Percentiles rank a stretch among this genome's conserved stretches.
These are phyloP conservation scores for Tuber microsphaerosporum DNA, from an alignment of 495 filamentous ascomycete genomes.

Conservation along the genomic window DNA sequence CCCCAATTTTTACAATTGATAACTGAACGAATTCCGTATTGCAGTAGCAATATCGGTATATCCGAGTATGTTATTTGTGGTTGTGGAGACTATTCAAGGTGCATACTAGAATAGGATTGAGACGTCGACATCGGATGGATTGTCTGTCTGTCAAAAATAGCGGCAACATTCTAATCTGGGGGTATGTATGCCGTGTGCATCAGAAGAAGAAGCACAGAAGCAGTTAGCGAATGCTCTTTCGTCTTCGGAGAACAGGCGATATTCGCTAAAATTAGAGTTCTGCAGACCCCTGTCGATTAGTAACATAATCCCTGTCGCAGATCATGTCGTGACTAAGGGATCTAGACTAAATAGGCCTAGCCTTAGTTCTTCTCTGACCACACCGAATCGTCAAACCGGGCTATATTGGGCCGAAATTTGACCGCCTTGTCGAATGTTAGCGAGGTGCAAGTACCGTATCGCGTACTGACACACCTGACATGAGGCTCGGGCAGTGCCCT, in stretches of 20 bases:
- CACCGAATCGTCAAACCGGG: not conserved
- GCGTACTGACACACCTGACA: not conserved
- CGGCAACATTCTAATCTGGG: not conserved
- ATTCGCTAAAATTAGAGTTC: conserved; percentile 3
- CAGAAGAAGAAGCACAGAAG: not conserved
- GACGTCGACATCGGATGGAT: not conserved
- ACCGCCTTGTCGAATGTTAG: not conserved
- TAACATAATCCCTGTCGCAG: conserved; percentile 31
- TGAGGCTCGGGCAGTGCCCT: not conserved
- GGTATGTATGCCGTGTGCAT: not conserved
- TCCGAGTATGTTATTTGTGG: not conserved
- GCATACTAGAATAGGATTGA: not conserved
- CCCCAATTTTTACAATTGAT: not conserved
- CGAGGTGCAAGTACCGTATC: not conserved
- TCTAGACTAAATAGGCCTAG: not conserved
- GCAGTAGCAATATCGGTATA: not conserved
- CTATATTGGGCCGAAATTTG: not conserved
- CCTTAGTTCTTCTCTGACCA: not conserved
- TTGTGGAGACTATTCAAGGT: not conserved
- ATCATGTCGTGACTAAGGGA: conserved; percentile 12
- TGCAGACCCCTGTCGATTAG: conserved; percentile 25
- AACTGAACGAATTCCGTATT: not conserved
- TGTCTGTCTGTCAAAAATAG: not conserved
- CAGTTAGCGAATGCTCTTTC: not conserved
- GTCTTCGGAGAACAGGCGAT: not conserved